Evolutionary conservation across 257 asterid genomes (phyloP), one percentile per base, ranked within the genome.

Genomic region (Lithospermum erythrorhizon): DNA sequence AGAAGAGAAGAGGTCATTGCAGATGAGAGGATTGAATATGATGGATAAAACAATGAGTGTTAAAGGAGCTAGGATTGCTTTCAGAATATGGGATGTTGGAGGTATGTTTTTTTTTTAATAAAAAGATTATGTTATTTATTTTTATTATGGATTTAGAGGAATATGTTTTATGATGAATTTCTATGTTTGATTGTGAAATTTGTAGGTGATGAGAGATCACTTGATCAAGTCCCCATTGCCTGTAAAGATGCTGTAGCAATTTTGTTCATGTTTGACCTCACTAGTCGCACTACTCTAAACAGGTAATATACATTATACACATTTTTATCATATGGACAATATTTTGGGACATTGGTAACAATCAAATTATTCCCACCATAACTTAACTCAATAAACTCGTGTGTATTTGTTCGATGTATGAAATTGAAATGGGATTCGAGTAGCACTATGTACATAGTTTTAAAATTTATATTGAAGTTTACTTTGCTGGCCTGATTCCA

Each of bases 211-310:
- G 65, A 69, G 3, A 55, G 73, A 53, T 86, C 97, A 48, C 29
- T 74, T 54, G 91, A 84, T 72, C 97, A 87, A 78, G 82, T 89
- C 30, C 95, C 97, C 9, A 76, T 86, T 67, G 94, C 97, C 65
- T 90, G 97, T 75, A 87, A 90, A 77, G 95, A 90, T 66, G 86
- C 97, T 0, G 95, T 90, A 5, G 96, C 96, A 32, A 83, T 90
- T 66, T 61, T 90, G 32, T 83, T 84, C 65, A 90, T 90, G 97
- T 90, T 90, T 45, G 97, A 90, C 78, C 97, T 90, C 25, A 90
- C 96, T 53, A 87, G 84, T 53, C 73, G 96, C 49, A 72, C 82
- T 35, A 84, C 97, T 21, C 75, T 90, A 32, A 83, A 78, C 77
- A 82, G 82, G 96, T 86, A n/a, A n/a, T n/a, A n/a, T n/a, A 67